Conservation (phyloP, 148 eudicot genomes). For the Fagopyrum esculentum region DNA sequence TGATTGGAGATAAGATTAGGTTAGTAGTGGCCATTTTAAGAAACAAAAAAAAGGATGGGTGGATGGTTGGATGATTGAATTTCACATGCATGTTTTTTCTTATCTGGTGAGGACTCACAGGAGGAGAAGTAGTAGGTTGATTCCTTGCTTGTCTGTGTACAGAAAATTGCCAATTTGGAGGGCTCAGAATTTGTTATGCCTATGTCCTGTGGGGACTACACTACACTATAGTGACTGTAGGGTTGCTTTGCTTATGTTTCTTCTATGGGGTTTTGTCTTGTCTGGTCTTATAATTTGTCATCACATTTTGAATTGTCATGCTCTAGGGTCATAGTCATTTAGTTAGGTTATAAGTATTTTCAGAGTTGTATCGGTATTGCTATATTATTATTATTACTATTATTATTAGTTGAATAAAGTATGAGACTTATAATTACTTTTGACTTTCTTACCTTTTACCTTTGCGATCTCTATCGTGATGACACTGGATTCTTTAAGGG, state of each 20-base stretch:
- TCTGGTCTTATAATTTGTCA: not conserved
- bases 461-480: too few species aligned
- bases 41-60: not conserved
- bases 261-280: not conserved
- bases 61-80: not conserved
- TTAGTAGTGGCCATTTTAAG: constrained; percentile 6
- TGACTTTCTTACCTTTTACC: too few species aligned
- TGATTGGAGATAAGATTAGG: constrained; percentile 5
- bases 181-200: not conserved
- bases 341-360: not conserved
- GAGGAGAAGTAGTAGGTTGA: not conserved
- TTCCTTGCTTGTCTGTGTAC: not conserved
- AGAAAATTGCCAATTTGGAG: not conserved
- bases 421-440: too few species aligned
- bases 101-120: not conserved
- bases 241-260: not conserved
- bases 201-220: not conserved
- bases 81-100: not conserved
- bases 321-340: not conserved
- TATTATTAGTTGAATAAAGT: too few species aligned
- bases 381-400: too few species aligned
- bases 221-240: not conserved
- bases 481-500: too few species aligned
- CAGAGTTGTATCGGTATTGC: not conserved
- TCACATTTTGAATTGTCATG: not conserved